Evolutionary conservation across 495 filamentous ascomycete genomes (phyloP).

Genomic region (Aspergillus leporis): DNA sequence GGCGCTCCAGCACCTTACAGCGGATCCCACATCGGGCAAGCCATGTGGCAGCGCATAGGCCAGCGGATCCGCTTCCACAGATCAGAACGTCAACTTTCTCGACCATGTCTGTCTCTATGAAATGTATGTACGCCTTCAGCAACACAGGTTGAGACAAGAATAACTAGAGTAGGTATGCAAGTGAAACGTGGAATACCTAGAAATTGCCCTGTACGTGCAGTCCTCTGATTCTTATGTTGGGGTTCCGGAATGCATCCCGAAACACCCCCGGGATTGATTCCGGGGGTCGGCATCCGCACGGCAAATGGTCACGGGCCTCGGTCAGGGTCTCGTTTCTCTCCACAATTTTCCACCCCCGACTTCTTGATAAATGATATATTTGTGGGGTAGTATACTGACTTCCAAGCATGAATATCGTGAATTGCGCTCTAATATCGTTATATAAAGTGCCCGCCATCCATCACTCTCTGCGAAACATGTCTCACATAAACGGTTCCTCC

Average conservation of each 20-base stretch:
- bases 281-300: slow-evolving; percentile 14
- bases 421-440: slow-evolving; percentile 38
- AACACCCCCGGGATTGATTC: slow-evolving; percentile 22
- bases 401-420: slow-evolving; percentile 28
- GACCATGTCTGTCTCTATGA: slow-evolving; percentile 16
- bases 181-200: not conserved
- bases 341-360: not conserved
- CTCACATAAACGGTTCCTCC: slow-evolving; percentile 20
- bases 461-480: slow-evolving; percentile 13
- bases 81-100: slow-evolving; percentile 57
- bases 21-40: slow-evolving; percentile 60
- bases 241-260: slow-evolving; percentile 25
- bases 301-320: slow-evolving; percentile 3
- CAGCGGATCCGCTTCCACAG: slow-evolving; percentile 67
- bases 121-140: not conserved
- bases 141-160: not conserved
- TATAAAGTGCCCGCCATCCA: slow-evolving; percentile 34
- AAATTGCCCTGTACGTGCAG: not conserved
- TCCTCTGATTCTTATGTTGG: slow-evolving; percentile 18
- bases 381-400: not conserved
- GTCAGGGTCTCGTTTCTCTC: not conserved
- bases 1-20: slow-evolving; percentile 65
- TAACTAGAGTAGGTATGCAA: not conserved
- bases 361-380: too few relatives aligned
- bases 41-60: slow-evolving; percentile 67